phyloP scores from a whole-genome alignment of 2,329 filamentous ascomycete genomes.

The Cercospora nicotianae region DNA sequence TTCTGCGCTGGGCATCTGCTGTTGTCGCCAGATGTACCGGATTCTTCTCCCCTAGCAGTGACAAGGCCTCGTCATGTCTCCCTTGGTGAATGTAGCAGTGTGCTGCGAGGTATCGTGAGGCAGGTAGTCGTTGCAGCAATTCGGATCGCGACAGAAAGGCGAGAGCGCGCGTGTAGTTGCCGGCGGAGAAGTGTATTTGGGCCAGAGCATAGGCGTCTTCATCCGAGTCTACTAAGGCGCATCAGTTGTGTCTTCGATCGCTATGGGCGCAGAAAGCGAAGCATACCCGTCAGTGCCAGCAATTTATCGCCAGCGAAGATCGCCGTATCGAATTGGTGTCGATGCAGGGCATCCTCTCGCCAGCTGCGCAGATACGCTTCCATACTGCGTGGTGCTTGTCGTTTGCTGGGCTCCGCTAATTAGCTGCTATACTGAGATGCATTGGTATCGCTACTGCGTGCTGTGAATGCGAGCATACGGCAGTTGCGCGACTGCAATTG shows the following conservation, averaged over 20 bases:
- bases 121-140: constrained; percentile 75
- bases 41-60: constrained; percentile 85
- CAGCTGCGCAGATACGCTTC: constrained; percentile 90
- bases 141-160: constrained; percentile 82
- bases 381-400: constrained; percentile 58
- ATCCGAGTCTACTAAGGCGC: constrained; percentile 68
- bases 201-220: constrained; percentile 96
- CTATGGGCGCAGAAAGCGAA: background rate
- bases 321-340: constrained; percentile 93
- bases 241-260: background rate
- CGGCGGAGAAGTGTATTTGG: constrained; percentile 94
- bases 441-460: constrained; percentile 12
- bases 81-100: constrained; percentile 93
- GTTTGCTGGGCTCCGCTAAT: background rate
- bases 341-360: constrained; percentile 92
- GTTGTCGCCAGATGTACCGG: constrained; percentile 82
- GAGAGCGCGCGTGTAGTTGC: constrained; percentile 90
- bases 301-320: constrained; percentile 98
- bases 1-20: constrained; percentile 64
- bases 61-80: constrained; percentile 84
- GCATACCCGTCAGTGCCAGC: constrained; percentile 82
- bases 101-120: constrained; percentile 88
- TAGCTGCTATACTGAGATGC: background rate
- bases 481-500: background rate
- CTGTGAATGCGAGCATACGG: constrained; percentile 4